phyloP scores from a whole-genome alignment of 2,329 filamentous ascomycete genomes.

The Meredithiella fracta region DNA sequence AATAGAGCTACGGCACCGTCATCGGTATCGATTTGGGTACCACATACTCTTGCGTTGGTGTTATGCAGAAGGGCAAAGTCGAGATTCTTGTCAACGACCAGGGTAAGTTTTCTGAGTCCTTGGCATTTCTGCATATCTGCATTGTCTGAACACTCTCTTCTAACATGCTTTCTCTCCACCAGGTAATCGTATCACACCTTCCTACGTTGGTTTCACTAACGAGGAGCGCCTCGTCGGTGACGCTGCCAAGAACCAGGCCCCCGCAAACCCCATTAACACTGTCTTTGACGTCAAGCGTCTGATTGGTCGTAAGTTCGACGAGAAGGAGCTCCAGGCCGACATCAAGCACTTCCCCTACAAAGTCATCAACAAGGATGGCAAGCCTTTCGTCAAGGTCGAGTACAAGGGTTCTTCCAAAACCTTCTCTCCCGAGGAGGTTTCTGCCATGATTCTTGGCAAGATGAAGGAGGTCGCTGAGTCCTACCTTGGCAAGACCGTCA shows the following conservation, averaged over 20 bases:
- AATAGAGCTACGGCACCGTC: constrained; percentile 59
- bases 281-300: constrained; percentile 74
- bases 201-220: constrained; percentile 91
- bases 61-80: constrained; percentile 90
- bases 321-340: constrained; percentile 80
- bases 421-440: constrained; percentile 68
- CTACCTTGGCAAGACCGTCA: constrained; percentile 68
- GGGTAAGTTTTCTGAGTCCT: constrained; percentile 19
- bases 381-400: constrained; percentile 68
- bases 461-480: constrained; percentile 72
- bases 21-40: constrained; percentile 92
- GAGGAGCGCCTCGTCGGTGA: constrained; percentile 95
- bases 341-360: constrained; percentile 98
- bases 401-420: constrained; percentile 48
- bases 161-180: background rate
- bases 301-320: constrained; percentile 67
- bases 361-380: constrained; percentile 75
- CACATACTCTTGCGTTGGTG: constrained; percentile 78
- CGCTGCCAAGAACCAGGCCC: constrained; percentile 90
- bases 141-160: constrained; percentile 8
- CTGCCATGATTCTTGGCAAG: constrained; percentile 67
- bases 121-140: background rate
- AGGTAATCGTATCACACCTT: constrained; percentile 88
- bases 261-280: constrained; percentile 58
- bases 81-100: constrained; percentile 94